Conservation (phyloP, 208 protist genomes). For the Leptomonas pyrrhocoris region DNA sequence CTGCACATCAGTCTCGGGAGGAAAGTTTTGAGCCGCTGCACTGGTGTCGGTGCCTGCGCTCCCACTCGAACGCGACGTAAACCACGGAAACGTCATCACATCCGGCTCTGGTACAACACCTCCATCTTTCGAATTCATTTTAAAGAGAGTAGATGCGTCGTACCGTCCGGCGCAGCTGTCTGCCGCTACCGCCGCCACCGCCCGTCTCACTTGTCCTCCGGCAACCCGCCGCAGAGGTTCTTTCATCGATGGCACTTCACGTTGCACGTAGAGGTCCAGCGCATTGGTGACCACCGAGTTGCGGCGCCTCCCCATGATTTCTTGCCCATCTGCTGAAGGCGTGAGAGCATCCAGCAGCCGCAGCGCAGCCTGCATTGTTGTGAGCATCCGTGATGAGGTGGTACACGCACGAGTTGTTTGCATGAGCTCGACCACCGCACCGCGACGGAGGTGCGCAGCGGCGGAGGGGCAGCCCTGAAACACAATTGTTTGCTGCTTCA, state of each 20-base stretch:
- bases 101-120: neutral
- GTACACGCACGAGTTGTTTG: neutral
- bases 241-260: neutral
- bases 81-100: slow-evolving; percentile 1
- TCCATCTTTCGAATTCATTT: too few relatives aligned
- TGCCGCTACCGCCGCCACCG: slow-evolving; percentile 4
- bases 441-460: neutral
- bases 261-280: neutral
- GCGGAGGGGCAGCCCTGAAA: neutral
- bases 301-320: too few relatives aligned
- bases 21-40: neutral
- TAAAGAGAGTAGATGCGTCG: neutral
- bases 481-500: neutral
- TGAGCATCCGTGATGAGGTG: neutral
- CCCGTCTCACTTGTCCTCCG: slow-evolving; percentile 2
- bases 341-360: neutral
- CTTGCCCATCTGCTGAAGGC: neutral
- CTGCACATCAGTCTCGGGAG: neutral
- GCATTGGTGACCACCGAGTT: neutral
- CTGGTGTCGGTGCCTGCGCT: neutral
- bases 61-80: neutral
- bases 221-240: neutral
- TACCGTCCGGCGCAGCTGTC: neutral
- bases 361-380: slow-evolving; percentile 4
- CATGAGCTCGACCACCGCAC: neutral